Conservation (phyloP, 2,329 filamentous ascomycete species). For the Exophiala spinifera region DNA sequence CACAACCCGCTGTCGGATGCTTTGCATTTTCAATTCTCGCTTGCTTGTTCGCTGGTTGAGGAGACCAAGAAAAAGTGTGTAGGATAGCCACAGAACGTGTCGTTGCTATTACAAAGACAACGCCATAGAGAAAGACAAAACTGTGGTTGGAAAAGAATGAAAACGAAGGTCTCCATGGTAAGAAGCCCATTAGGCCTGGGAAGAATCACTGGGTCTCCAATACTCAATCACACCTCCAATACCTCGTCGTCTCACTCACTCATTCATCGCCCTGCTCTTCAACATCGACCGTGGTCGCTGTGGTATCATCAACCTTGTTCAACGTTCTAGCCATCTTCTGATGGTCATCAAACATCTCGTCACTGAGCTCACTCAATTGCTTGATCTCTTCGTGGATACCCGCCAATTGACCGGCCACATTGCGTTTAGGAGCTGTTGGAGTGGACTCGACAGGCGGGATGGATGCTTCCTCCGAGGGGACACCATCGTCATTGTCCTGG, state of each 20-base stretch:
- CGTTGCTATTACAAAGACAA: too few species aligned
- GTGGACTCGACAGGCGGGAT: not conserved
- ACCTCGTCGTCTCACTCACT: not conserved
- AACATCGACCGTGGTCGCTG: not conserved
- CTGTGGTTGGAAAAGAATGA: too few species aligned
- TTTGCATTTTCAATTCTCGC: not conserved
- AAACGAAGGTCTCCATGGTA: too few species aligned
- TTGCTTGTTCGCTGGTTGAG: too few species aligned
- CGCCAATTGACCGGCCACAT: conserved; percentile 40
- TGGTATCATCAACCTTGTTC: not conserved
- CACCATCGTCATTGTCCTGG: conserved; percentile 33
- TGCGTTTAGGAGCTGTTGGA: conserved; percentile 20
- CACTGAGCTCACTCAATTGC: conserved; percentile 36
- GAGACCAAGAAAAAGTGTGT: too few species aligned
- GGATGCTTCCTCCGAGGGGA: not conserved
- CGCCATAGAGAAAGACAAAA: too few species aligned
- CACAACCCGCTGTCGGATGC: not conserved
- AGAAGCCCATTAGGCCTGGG: not conserved
- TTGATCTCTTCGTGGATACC: conserved; percentile 36
- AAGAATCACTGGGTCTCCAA: not conserved
- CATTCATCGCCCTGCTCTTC: not conserved
- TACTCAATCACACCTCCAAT: not conserved
- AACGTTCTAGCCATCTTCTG: conserved; percentile 2
- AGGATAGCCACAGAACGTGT: too few species aligned
- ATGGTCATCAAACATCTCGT: conserved; percentile 34